Conservation (phyloP, 768 basidiomycete species). For the Suillus lakei region DNA sequence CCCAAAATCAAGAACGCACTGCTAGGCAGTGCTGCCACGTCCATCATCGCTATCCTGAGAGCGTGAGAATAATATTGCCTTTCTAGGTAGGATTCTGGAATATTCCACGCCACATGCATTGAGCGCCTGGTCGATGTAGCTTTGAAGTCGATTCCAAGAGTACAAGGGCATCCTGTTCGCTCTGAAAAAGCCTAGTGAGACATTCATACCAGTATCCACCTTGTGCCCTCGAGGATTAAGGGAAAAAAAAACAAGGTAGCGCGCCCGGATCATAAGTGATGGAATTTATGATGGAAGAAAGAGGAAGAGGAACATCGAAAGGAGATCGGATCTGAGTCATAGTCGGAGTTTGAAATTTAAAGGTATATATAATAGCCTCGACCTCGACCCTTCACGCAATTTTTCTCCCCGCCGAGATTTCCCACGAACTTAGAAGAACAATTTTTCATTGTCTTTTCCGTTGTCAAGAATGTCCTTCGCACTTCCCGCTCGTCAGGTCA, state of each 20-base stretch:
- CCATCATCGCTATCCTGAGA: no score
- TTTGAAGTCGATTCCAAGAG: neutral
- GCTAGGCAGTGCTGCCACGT: neutral
- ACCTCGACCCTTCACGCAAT: slow-evolving; percentile 19
- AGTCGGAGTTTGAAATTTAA: slow-evolving; percentile 33
- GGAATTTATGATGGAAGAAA: slow-evolving; percentile 29
- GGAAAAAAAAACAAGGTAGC: neutral
- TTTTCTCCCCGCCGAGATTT: slow-evolving; percentile 31
- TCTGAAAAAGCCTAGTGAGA: neutral
- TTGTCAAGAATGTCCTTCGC: slow-evolving; percentile 55
- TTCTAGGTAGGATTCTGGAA: slow-evolving; percentile 31
- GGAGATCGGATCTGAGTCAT: slow-evolving; percentile 24
- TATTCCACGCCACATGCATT: slow-evolving; percentile 19
- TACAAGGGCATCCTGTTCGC: neutral
- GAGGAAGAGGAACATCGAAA: slow-evolving; percentile 20
- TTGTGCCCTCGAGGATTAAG: neutral
- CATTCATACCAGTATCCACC: neutral
- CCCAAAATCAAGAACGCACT: neutral
- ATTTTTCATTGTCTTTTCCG: slow-evolving; percentile 17
- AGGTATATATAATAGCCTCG: slow-evolving; percentile 32
- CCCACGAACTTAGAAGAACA: slow-evolving; percentile 19
- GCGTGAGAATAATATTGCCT: slow-evolving; percentile 20
- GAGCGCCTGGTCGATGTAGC: neutral
- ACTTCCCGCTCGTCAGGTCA: slow-evolving; percentile 79
- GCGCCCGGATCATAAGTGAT: slow-evolving; percentile 20